A percentile compares a stretch with the other conserved stretches of the same genome.
These are phyloP conservation scores for Leccinum rimulosum DNA, from an alignment of 768 basidiomycete genomes.

Conservation along the genomic window DNA sequence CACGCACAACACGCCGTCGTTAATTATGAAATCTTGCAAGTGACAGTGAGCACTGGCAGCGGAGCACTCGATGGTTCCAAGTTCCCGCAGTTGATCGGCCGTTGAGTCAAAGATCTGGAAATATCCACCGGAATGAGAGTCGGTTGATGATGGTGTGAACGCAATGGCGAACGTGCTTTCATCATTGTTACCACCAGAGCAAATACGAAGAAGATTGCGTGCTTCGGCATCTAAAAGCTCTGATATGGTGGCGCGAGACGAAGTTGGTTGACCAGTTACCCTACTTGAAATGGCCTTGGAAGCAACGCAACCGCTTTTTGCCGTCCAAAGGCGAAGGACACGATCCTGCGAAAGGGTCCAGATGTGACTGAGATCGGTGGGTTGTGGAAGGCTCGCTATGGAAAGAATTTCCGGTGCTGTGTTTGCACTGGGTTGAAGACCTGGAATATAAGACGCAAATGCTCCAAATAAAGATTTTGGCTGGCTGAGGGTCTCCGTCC, in stretches of 20 bases:
- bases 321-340: constrained; percentile 81
- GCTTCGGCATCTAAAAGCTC: constrained; percentile 58
- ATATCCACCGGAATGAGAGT: constrained; percentile 69
- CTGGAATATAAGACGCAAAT: constrained; percentile 63
- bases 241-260: constrained; percentile 34
- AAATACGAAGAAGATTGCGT: constrained; percentile 64
- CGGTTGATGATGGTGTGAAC: constrained; percentile 68
- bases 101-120: constrained; percentile 65
- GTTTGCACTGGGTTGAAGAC: constrained; percentile 43
- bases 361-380: constrained; percentile 68
- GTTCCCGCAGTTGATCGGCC: constrained; percentile 57
- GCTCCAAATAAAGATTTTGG: constrained; percentile 66
- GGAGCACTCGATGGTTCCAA: constrained; percentile 61
- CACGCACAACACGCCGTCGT: constrained; percentile 52
- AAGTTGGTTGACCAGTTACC: constrained; percentile 32
- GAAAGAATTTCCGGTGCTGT: constrained; percentile 64
- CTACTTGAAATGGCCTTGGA: constrained; percentile 49
- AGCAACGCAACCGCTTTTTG: constrained; percentile 69
- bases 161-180: constrained; percentile 61
- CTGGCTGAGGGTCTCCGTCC: constrained; percentile 64
- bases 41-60: constrained; percentile 60
- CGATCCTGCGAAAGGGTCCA: constrained; percentile 90
- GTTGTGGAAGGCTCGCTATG: constrained; percentile 70
- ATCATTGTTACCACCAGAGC: constrained; percentile 45
- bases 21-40: constrained; percentile 76